Percentiles rank a stretch among this genome's conserved stretches.
phyloP scores from a whole-genome alignment of 2,329 filamentous ascomycete genomes.

The Decorospora gaudefroyi region DNA sequence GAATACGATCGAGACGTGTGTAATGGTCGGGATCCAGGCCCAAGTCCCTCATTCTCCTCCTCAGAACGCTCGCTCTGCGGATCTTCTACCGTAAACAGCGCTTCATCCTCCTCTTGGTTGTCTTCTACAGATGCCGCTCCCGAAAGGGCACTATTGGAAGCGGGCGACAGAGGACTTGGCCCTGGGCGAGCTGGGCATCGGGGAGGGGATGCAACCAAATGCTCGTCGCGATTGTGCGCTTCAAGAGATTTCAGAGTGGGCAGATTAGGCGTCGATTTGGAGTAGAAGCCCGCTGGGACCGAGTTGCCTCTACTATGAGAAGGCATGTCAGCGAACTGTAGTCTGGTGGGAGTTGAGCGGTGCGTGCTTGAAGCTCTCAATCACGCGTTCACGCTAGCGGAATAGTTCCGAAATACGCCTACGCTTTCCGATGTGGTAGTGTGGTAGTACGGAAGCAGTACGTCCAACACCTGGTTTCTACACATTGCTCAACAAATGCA shows the following conservation, averaged over 20 bases:
- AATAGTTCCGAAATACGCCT: constrained; percentile 2
- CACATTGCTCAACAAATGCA: too few species aligned
- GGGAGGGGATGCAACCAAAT: constrained; percentile 8
- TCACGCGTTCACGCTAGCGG: constrained; percentile 14
- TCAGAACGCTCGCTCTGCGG: constrained; percentile 27
- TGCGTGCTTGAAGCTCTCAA: constrained; percentile 26
- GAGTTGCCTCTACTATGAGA: constrained; percentile 51
- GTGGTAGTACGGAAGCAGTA: background rate
- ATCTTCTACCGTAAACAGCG: constrained; percentile 23
- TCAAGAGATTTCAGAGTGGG: constrained; percentile 48
- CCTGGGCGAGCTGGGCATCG: constrained; percentile 12
- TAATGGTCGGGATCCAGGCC: constrained; percentile 41
- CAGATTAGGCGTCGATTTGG: constrained; percentile 55
- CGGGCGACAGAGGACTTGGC: constrained; percentile 27
- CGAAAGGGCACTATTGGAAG: constrained; percentile 37
- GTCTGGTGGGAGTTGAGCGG: constrained; percentile 11
- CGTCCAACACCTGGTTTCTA: too few species aligned
- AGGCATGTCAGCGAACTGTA: constrained; percentile 45
- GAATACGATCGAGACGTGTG: constrained; percentile 53
- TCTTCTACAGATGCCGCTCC: constrained; percentile 43
- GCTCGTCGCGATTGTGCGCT: constrained; percentile 10
- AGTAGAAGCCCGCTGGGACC: constrained; percentile 50
- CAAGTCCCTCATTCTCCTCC: constrained; percentile 12
- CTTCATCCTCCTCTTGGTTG: constrained; percentile 22
- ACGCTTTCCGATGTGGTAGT: too few species aligned